Conservation (phyloP, 257 asterid genomes). For the Solanum neorickii region DNA sequence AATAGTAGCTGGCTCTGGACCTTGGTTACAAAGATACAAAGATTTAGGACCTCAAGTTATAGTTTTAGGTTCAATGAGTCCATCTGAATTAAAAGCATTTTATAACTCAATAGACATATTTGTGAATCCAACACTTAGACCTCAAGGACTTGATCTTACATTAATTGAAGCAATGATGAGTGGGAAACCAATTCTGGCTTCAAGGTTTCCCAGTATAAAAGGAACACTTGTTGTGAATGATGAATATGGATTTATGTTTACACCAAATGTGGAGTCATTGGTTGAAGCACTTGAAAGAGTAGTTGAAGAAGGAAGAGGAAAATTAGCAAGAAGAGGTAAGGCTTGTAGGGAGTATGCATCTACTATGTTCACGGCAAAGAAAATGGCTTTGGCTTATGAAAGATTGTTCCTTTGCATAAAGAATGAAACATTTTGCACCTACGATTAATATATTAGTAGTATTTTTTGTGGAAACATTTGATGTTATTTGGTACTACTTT, state of each 20-base stretch:
- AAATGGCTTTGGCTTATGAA: conserved; percentile 91
- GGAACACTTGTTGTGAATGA: conserved; percentile 70
- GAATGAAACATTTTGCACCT: conserved; percentile 57
- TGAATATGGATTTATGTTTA: conserved; percentile 76
- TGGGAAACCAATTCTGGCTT: conserved; percentile 88
- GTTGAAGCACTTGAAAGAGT: conserved; percentile 53
- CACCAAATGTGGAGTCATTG: conserved; percentile 66
- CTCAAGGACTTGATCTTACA: conserved; percentile 92
- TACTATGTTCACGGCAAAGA: conserved; percentile 73
- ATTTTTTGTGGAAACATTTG: neutral
- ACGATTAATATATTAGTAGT: conserved; percentile 14
- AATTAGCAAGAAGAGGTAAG: conserved; percentile 60
- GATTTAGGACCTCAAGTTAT: conserved; percentile 64
- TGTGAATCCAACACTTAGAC: conserved; percentile 86
- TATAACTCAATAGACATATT: conserved; percentile 74
- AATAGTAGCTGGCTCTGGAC: conserved; percentile 91
- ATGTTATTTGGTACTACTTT: neutral
- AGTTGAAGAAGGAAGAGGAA: conserved; percentile 51
- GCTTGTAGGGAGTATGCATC: conserved; percentile 65
- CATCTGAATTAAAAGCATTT: conserved; percentile 38
- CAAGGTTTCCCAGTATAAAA: conserved; percentile 83
- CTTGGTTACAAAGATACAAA: conserved; percentile 62
- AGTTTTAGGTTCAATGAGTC: conserved; percentile 63
- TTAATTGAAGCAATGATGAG: conserved; percentile 94
- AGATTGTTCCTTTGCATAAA: conserved; percentile 77